phyloP scores from a whole-genome alignment of 805 yeast species.

The Wickerhamomyces strasburgensis region DNA sequence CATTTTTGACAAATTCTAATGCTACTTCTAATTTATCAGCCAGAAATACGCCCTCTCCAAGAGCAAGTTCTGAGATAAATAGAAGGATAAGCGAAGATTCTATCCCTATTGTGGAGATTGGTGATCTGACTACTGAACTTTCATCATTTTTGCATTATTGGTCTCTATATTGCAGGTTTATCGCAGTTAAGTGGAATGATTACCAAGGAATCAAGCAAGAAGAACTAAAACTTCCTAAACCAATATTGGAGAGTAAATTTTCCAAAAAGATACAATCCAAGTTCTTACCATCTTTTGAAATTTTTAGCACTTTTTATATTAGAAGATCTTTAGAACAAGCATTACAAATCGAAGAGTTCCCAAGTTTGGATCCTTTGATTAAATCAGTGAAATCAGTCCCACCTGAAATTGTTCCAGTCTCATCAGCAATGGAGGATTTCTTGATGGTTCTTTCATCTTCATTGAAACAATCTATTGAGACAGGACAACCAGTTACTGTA shows the following conservation, averaged over 20 bases:
- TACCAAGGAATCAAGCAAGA: conserved; percentile 26
- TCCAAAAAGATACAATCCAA: conserved; percentile 48
- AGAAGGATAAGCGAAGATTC: conserved; percentile 31
- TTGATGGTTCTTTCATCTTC: conserved; percentile 67
- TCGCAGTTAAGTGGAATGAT: conserved; percentile 62
- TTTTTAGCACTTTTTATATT: conserved; percentile 59
- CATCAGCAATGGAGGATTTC: conserved; percentile 85
- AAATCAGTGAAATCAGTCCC: conserved; percentile 21
- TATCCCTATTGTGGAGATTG: conserved; percentile 56
- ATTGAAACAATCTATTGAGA: conserved; percentile 58
- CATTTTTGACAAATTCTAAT: conserved; percentile 24
- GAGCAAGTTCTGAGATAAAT: conserved; percentile 24
- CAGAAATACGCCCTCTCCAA: conserved; percentile 18
- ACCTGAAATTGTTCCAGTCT: conserved; percentile 61
- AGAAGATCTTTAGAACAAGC: conserved; percentile 80
- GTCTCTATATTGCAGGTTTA: conserved; percentile 73
- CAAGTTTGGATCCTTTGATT: conserved; percentile 41
- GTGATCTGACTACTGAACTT: conserved; percentile 64
- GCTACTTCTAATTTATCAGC: not conserved
- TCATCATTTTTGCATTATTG: conserved; percentile 79
- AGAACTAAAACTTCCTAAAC: conserved; percentile 40
- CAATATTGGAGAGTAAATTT: conserved; percentile 51
- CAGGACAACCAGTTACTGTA: conserved; percentile 59
- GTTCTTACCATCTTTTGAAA: conserved; percentile 59
- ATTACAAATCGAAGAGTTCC: conserved; percentile 71